Conservation (phyloP, 306 rosid species). For the Prinsepia uniflora region DNA sequence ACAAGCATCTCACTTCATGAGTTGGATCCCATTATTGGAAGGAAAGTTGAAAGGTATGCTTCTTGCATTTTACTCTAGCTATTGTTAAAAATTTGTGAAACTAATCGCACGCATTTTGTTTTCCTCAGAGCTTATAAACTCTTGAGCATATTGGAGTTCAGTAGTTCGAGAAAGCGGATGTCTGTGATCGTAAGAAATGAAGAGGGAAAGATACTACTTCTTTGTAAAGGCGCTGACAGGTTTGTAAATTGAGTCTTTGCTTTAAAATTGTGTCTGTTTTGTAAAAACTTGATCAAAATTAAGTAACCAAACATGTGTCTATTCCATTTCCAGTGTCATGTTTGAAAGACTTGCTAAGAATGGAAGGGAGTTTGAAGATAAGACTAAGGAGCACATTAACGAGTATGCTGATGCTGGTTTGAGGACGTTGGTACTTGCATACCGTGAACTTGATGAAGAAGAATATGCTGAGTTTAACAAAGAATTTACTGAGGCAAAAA, state of each 20-base stretch:
- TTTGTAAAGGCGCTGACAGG: constrained; percentile 98
- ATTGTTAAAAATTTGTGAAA: constrained; percentile 1
- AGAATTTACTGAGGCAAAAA: constrained; percentile 73
- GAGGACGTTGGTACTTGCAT: constrained; percentile 88
- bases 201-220: constrained; percentile 64
- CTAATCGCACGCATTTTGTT: constrained; percentile 21
- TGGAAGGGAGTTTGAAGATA: constrained; percentile 75
- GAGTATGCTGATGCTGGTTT: constrained; percentile 97
- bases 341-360: constrained; percentile 77
- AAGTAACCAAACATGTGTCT: neutral
- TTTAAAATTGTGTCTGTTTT: constrained; percentile 6
- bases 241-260: constrained; percentile 36
- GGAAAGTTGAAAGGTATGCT: constrained; percentile 50
- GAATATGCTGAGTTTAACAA: constrained; percentile 55
- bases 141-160: constrained; percentile 73
- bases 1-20: constrained; percentile 60
- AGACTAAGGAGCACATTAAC: constrained; percentile 61
- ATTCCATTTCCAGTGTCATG: constrained; percentile 69
- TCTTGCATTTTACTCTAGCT: constrained; percentile 18
- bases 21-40: constrained; percentile 47
- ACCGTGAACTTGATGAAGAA: constrained; percentile 68
- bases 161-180: constrained; percentile 93
- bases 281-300: neutral
- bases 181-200: constrained; percentile 71
- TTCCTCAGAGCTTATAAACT: constrained; percentile 67